phyloP scores from a whole-genome alignment of 208 protist genomes.

The Leishmania tropica region DNA sequence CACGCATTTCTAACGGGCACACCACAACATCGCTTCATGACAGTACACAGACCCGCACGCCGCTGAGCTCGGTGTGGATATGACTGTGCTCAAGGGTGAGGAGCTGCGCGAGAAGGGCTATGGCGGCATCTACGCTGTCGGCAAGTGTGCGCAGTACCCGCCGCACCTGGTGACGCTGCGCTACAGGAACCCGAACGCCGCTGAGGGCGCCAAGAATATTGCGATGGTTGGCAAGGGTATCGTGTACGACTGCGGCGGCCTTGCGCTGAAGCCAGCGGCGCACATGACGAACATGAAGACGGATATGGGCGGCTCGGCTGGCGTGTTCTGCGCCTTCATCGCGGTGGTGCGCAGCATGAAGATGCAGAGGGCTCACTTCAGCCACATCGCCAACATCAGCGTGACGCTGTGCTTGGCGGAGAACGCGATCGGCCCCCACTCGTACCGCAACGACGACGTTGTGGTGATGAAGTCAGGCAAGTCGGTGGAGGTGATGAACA shows the following conservation, averaged over 20 bases:
- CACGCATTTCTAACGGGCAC: neutral
- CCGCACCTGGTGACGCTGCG: slow-evolving; percentile 72
- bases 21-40: neutral
- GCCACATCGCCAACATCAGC: slow-evolving; percentile 47
- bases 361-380: slow-evolving; percentile 35
- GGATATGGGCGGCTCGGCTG: slow-evolving; percentile 89
- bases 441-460: slow-evolving; percentile 87
- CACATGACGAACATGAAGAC: slow-evolving; percentile 91
- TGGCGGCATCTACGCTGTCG: slow-evolving; percentile 79
- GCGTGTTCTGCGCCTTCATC: slow-evolving; percentile 81
- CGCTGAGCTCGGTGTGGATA: slow-evolving; percentile 40
- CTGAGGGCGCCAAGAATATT: slow-evolving; percentile 43
- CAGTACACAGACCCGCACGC: slow-evolving; percentile 25
- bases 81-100: slow-evolving; percentile 73
- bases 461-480: slow-evolving; percentile 86
- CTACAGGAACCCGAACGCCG: slow-evolving; percentile 56
- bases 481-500: slow-evolving; percentile 91
- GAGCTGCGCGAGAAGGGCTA: slow-evolving; percentile 71
- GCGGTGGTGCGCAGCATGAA: slow-evolving; percentile 55
- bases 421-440: slow-evolving; percentile 75
- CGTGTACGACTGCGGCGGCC: slow-evolving; percentile 90
- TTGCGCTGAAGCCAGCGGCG: slow-evolving; percentile 71
- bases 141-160: slow-evolving; percentile 63
- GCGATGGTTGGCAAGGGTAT: slow-evolving; percentile 88
- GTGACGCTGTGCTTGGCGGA: slow-evolving; percentile 88